phyloP scores from a whole-genome alignment of 352 stramenopile genomes.

The Phytophthora pinifolia region DNA sequence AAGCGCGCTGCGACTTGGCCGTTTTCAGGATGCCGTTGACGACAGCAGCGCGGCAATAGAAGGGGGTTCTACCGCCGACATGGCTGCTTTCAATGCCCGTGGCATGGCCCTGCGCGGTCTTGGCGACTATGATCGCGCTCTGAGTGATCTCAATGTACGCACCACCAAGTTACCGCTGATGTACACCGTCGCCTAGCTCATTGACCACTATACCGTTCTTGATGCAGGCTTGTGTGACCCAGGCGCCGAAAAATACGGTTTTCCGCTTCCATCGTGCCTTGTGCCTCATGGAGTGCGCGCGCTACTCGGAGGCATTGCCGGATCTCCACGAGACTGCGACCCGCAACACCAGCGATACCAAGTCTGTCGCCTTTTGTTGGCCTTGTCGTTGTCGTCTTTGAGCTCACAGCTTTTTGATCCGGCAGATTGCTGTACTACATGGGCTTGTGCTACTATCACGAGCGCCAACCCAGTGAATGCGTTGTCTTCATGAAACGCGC shows the following conservation, averaged over 20 bases:
- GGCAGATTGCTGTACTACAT: constrained; percentile 64
- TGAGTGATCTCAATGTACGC: constrained; percentile 60
- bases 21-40: constrained; percentile 44
- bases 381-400: background rate
- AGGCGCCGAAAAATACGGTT: constrained; percentile 49
- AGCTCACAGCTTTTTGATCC: constrained; percentile 4
- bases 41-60: constrained; percentile 41
- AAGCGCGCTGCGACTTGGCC: constrained; percentile 44
- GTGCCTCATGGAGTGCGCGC: constrained; percentile 57
- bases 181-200: background rate
- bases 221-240: constrained; percentile 39
- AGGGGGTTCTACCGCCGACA: constrained; percentile 33
- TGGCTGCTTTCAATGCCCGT: constrained; percentile 50
- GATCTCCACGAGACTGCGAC: constrained; percentile 54
- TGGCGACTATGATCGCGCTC: constrained; percentile 51
- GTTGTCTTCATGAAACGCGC: constrained; percentile 48
- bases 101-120: constrained; percentile 61
- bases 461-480: constrained; percentile 44
- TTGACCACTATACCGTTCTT: background rate
- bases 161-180: background rate
- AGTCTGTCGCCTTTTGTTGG: constrained; percentile 24
- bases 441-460: constrained; percentile 64
- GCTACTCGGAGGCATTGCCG: constrained; percentile 47
- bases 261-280: constrained; percentile 69
- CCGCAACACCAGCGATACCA: constrained; percentile 25